Base-by-base conservation (phyloP, 768 basidiomycete species). In the Tulasnella sp. region DNA sequence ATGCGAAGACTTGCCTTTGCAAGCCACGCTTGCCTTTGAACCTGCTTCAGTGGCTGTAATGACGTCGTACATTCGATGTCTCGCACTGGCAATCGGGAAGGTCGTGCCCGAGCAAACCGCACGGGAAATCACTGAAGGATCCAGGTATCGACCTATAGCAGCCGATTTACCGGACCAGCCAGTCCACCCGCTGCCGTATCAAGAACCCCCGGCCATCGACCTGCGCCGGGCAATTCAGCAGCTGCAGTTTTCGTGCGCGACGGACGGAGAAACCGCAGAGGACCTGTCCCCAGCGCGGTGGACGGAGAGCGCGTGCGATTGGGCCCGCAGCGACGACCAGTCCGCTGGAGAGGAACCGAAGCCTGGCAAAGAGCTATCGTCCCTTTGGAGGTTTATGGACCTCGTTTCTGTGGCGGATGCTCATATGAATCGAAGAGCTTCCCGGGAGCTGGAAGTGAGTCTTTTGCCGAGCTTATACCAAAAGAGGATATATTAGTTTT, bases 1-100 rank as follows among this genome's bases (percentile, higher is more conserved):
- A 4, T 82, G 88, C 55, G 83, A 83, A 16, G 91, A 92, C 77
- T 88, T 99, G 51, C 93, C 95, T 9, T 83, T 96, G 26, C 95
- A 98, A 83, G 86, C 86, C 0, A 88, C 89, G 35, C 86, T 96
- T 73, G 82, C 84, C 23, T 97, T 97, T 83, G 81, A 86, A 75
- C 87, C 92, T 77, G 90, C 91, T 82, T 84, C 87, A 35, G 81
- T 88, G 9, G 79, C 84, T 26, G 84, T 91, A 51, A 90, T 90
- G 29, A 86, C 85, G 20, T 90, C 91, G 10, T 95, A 92, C 84
- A 88, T 97, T 42, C 87, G 91, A 83, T 86, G 86, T 35, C 81
- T 95, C 73, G 90, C 90, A 79, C 84, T 85, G 29, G 85, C 85
- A 3, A 90, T 93, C 83, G 90, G 91, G 4, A 86, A 86, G 78